Base-by-base conservation (phyloP, 306 rosid genomes). In the Fragaria nilgerrensis region DNA sequence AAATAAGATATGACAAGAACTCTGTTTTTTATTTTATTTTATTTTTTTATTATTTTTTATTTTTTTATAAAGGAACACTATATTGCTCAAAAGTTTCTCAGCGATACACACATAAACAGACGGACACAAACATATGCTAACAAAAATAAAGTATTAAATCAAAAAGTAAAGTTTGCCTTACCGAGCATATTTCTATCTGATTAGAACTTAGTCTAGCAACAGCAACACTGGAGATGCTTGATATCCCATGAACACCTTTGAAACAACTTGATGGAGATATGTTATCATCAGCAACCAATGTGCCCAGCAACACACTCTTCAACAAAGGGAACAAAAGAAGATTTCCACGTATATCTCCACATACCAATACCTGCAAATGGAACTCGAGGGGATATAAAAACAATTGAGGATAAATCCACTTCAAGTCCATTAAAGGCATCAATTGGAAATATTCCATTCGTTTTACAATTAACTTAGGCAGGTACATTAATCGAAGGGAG, bases 331-430 rank as follows among this genome's bases (percentile, higher is more conserved):
- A 90, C 52, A 92, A 77, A 76, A 92, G 63, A 87, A 95, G 86
- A 86, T 95, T 95, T 56, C 98, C 98, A 78, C 92, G 97, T 75
- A 90, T 82, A 85, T 95, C 97, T 77, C 98, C 98, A 87, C 97
- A 92, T 11, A 87, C 92, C 58, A 95, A 83, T 77, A 90, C 87
- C 98, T 95, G 87, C 78, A 88, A 74, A 79, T 39, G 20, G 23
- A 36, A 67, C 62, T 41, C 59, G 63, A 73, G n/a, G 25, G 10
- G 19, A 49, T 36, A 36, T 13, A 45, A 62, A 61, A 70, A 22
- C 55, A 72, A 67, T 56, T 9, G 11, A 20, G 23, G n/a, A 22
- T 29, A 72, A 17, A 72, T 56, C 47, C 8, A 58, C 3, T 37
- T 73, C 66, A 73, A 13, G 23, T 73, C 0, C 27, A 6, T 12